Evolutionary conservation across 176 grass and related monocot species (phyloP).

Genomic region (Rhynchospora breviuscula): DNA sequence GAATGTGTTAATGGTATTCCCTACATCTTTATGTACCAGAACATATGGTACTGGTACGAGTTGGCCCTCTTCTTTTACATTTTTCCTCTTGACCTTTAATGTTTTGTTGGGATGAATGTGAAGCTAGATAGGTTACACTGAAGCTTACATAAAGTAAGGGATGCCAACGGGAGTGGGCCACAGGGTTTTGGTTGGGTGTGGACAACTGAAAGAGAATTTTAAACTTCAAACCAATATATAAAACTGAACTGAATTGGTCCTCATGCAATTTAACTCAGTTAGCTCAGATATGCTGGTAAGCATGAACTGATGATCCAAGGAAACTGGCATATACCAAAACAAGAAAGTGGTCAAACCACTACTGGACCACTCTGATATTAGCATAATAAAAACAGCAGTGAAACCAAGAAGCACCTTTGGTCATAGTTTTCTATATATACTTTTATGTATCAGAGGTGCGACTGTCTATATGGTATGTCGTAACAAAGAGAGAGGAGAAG

Average conservation of each 20-base stretch:
- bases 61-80: neutral
- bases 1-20: neutral
- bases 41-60: neutral
- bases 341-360: neutral
- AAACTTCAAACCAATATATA: neutral
- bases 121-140: neutral
- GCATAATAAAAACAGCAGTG: neutral
- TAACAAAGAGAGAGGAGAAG: constrained; percentile 80
- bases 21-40: neutral
- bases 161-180: neutral
- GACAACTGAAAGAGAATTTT: neutral
- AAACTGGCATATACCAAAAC: neutral
- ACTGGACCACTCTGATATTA: neutral
- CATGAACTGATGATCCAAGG: neutral
- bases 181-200: neutral
- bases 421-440: constrained; percentile 21
- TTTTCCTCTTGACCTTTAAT: neutral
- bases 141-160: neutral
- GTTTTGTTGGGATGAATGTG: neutral
- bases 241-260: neutral
- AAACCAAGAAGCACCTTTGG: neutral
- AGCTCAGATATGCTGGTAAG: neutral
- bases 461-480: constrained; percentile 95
- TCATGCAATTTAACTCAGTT: neutral
- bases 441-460: constrained; percentile 49